These are phyloP conservation scores for Ustilago curta DNA, from an alignment of 1,284 basidiomycete species.

Conservation along the genomic window DNA sequence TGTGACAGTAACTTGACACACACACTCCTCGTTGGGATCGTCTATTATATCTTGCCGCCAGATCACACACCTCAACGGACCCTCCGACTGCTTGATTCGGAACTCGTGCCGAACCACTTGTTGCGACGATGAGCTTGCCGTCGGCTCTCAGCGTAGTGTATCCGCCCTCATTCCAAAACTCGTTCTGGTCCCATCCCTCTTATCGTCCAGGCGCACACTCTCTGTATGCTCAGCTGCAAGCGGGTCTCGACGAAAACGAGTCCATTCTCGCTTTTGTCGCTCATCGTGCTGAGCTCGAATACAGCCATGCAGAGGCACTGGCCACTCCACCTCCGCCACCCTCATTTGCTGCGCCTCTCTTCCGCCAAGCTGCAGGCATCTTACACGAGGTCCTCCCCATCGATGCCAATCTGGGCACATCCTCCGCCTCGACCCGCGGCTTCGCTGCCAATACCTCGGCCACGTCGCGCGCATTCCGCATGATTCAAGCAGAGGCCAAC, in stretches of 20 bases:
- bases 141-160: conserved; percentile 58
- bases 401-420: conserved; percentile 12
- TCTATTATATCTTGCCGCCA: no score
- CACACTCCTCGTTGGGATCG: no score
- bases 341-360: conserved; percentile 47
- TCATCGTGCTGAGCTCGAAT: conserved; percentile 62
- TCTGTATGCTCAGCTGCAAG: conserved; percentile 62
- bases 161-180: conserved; percentile 60
- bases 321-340: conserved; percentile 44
- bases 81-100: neutral
- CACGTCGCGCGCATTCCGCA: conserved; percentile 49
- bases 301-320: conserved; percentile 52
- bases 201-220: conserved; percentile 59
- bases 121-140: conserved; percentile 55
- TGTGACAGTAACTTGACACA: neutral
- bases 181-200: conserved; percentile 66
- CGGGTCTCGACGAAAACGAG: conserved; percentile 64
- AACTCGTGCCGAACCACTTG: neutral
- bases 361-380: conserved; percentile 44
- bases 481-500: conserved; percentile 53
- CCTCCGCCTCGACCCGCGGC: conserved; percentile 22
- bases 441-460: conserved; percentile 36
- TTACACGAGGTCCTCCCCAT: conserved; percentile 42
- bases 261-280: conserved; percentile 59
- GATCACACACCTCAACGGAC: neutral